Base-by-base conservation (phyloP, 2,329 filamentous ascomycete genomes). In the Emmonsiellopsis sp. region DNA sequence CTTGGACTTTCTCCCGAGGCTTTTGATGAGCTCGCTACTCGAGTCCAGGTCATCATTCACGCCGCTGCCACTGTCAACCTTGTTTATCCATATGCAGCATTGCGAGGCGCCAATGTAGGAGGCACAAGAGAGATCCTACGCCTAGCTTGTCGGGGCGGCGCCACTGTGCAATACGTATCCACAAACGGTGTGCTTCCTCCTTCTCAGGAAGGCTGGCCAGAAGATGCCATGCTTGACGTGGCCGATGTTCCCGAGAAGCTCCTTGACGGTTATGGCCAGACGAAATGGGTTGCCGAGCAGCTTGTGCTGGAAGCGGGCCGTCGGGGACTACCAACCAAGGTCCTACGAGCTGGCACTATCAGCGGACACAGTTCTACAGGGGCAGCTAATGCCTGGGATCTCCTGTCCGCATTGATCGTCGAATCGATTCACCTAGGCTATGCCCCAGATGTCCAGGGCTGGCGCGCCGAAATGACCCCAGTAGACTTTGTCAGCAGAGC, bases 391-490 rank as follows among this genome's bases (percentile, higher is more conserved):
- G 82, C 86, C 0, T 91, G 84, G 73, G 87, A 92, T 75, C 71
- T 92, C 17, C 73, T 92, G 45, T 88, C 85, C 51, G 87, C 87
- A 0, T 67, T 92, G 53, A 77, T 91, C 31, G 84, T 90, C 1
- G 87, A 91, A 65, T 90, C 87, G 0, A 76, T 91, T 39, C 82
- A 86, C 51, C 75, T 91, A 3, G 86, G 86, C 5, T 79, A 80
- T 59, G 80, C 80, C 1, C 87, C 87, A 0, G 77, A 87, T 51
- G 82, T 90, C 3, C 77, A 85, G 49, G 83, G 83, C 42, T 92
- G 87, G 87, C 81, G 84, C 49, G 80, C 86, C 1, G 87, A 92
- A 70, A 91, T 91, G 87, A 90, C 87, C 0, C 87, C 87, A 0
- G 87, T 89, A 11, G 87, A 92, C 68, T 90, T 88, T 62, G 86